Base-by-base conservation (phyloP, 768 basidiomycete species). In the Amanita thiersii region DNA sequence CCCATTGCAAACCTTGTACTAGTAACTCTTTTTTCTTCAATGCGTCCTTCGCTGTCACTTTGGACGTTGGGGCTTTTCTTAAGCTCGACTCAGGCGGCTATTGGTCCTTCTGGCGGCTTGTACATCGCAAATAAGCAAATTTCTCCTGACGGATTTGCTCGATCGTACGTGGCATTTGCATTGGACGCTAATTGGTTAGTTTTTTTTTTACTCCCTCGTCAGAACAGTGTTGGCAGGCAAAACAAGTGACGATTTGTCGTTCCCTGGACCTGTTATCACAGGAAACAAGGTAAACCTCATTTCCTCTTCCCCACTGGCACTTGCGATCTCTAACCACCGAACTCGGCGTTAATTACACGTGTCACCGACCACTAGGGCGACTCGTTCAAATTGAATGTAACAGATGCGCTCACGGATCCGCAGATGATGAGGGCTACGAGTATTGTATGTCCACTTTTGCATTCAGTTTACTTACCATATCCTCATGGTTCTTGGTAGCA, bases 131-230 rank as follows among this genome's bases (percentile, higher is more conserved):
- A 74, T 52, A 57, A 56, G 38, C 42, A 56, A 8, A 67, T 77
- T 39, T 49, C 68, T 12, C 76, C 77, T 0, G 76, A 77, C 54
- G 74, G 75, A 15, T 74, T 65, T 42, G 43, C 40, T 48, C 56
- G 72, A 39, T 55, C 60, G 64, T 67, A 20, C 37, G 68, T 58
- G n/a, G 9, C 45, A 48, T 47, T 52, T 35, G 23, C 17, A 9
- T 4, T 26, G 23, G 1, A 17, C 17, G 14, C 24, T 19, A 14
- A 29, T 12, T n/a, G n/a, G n/a, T n/a, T n/a, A n/a, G n/a, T 12
- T 39, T 14, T 28, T n/a, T 25, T 14, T 17, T 7, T 23, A 33
- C 10, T 37, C 9, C 17, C 4, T 42, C 24, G n/a, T n/a, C 17
- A 59, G 60, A 1, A 50, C 51, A 4, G 56, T 58, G 3, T 40